These are phyloP conservation scores for Canavalia ensiformis DNA, from an alignment of 306 rosid genomes.

Conservation along the genomic window DNA sequence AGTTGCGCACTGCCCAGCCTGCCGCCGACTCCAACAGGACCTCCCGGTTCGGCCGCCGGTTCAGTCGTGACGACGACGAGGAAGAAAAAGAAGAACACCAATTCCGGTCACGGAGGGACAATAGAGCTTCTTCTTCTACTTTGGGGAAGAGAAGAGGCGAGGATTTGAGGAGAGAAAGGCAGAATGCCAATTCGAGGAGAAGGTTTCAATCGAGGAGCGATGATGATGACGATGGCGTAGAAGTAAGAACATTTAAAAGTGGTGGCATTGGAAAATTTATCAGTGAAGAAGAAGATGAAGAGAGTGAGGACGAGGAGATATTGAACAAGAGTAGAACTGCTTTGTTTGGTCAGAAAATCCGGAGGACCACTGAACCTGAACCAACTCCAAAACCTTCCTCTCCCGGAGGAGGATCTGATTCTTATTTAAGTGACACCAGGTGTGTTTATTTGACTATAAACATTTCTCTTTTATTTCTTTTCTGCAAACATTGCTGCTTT, in stretches of 20 bases:
- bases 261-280: slow-evolving; percentile 58
- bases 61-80: not conserved
- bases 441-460: slow-evolving; percentile 31
- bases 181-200: slow-evolving; percentile 33
- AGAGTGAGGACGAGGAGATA: slow-evolving; percentile 52
- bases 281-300: slow-evolving; percentile 61
- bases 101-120: slow-evolving; percentile 33
- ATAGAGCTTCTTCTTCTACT: slow-evolving; percentile 44
- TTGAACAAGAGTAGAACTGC: slow-evolving; percentile 56
- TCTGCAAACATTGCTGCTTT: not conserved
- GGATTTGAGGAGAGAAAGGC: slow-evolving; percentile 51
- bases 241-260: slow-evolving; percentile 35
- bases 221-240: slow-evolving; percentile 53
- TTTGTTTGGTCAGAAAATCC: slow-evolving; percentile 54
- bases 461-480: not conserved
- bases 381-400: slow-evolving; percentile 50
- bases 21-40: not conserved
- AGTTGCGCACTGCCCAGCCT: slow-evolving; percentile 52
- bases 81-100: not conserved
- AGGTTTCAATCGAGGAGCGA: slow-evolving; percentile 46
- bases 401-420: slow-evolving; percentile 59
- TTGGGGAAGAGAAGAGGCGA: slow-evolving; percentile 64
- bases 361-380: slow-evolving; percentile 26
- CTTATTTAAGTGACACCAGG: slow-evolving; percentile 87
- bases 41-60: not conserved